phyloP scores from a whole-genome alignment of 495 filamentous ascomycete genomes.

The Clohesyomyces aquaticus region DNA sequence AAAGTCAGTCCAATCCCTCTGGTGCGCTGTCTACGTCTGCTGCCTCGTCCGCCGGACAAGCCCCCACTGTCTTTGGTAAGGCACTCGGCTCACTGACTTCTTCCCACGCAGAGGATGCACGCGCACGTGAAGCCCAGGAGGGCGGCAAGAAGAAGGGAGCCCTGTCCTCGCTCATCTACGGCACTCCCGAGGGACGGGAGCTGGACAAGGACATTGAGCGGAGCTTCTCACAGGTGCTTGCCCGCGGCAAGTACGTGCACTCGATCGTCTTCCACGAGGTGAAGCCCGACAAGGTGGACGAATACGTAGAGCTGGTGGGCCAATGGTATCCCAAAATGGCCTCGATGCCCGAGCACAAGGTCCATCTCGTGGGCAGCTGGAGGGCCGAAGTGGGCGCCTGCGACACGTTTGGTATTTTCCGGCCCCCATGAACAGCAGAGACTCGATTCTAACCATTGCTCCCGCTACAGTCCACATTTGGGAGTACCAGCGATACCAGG shows the following conservation, averaged over 20 bases:
- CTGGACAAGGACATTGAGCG: slow-evolving; percentile 93
- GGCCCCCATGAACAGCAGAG: neutral
- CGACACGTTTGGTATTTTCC: slow-evolving; percentile 84
- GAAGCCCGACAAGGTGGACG: slow-evolving; percentile 91
- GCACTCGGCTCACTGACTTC: slow-evolving; percentile 45
- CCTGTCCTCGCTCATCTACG: slow-evolving; percentile 81
- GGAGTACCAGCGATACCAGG: slow-evolving; percentile 97
- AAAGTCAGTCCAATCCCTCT: slow-evolving; percentile 69
- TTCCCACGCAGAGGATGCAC: slow-evolving; percentile 45
- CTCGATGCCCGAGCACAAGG: slow-evolving; percentile 76
- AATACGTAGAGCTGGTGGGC: slow-evolving; percentile 91
- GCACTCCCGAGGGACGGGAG: slow-evolving; percentile 89
- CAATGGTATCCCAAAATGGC: slow-evolving; percentile 91
- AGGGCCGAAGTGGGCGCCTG: slow-evolving; percentile 97
- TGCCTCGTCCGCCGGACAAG: slow-evolving; percentile 14
- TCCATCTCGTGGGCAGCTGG: slow-evolving; percentile 97
- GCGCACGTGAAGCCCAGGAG: slow-evolving; percentile 53
- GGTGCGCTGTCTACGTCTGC: slow-evolving; percentile 52
- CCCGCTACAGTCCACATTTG: slow-evolving; percentile 82
- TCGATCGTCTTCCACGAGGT: slow-evolving; percentile 97
- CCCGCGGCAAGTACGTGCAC: slow-evolving; percentile 96
- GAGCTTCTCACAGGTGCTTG: slow-evolving; percentile 89
- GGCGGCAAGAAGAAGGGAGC: slow-evolving; percentile 56
- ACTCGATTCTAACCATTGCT: slow-evolving; percentile 1
- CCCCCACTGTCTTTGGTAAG: slow-evolving; percentile 29